Conservation (phyloP, 192 early-diverging fungal species). For the Phlyctochytrium bullatum region DNA sequence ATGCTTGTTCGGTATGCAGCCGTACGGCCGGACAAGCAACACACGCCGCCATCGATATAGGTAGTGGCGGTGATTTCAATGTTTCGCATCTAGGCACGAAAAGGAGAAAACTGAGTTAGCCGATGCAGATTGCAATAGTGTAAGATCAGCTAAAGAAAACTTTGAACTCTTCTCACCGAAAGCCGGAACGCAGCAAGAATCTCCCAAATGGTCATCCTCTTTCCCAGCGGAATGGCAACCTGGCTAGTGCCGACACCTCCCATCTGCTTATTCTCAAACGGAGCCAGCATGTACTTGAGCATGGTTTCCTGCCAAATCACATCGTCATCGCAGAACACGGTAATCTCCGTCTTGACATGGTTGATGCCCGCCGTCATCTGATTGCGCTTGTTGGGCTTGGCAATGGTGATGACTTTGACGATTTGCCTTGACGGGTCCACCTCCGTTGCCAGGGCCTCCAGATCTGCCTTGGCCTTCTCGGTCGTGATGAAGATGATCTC, state of each 20-base stretch:
- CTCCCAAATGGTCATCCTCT: slow-evolving; percentile 67
- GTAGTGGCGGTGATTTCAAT: slow-evolving; percentile 72
- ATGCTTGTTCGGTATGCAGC: slow-evolving; percentile 69
- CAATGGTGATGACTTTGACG: slow-evolving; percentile 57
- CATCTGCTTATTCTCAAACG: slow-evolving; percentile 70
- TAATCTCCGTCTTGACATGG: slow-evolving; percentile 57
- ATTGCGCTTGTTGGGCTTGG: slow-evolving; percentile 60
- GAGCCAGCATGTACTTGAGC: slow-evolving; percentile 64
- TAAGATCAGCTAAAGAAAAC: neutral
- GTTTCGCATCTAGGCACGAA: slow-evolving; percentile 53
- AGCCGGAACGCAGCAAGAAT: slow-evolving; percentile 68
- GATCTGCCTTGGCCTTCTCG: slow-evolving; percentile 27
- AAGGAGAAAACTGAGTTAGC: no score
- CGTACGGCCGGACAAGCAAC: slow-evolving; percentile 70
- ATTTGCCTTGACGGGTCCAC: slow-evolving; percentile 46
- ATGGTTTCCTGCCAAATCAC: slow-evolving; percentile 66
- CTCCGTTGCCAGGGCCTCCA: slow-evolving; percentile 57
- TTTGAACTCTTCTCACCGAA: slow-evolving; percentile 30
- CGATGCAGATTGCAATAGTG: neutral
- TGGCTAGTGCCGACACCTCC: slow-evolving; percentile 58
- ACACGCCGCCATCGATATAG: slow-evolving; percentile 72
- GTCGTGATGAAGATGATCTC: slow-evolving; percentile 73
- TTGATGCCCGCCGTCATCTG: slow-evolving; percentile 71
- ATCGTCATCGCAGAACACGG: slow-evolving; percentile 71
- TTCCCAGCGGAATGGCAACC: slow-evolving; percentile 56